Evolutionary conservation across 768 basidiomycete genomes (phyloP), one percentile per base, ranked within the genome.

Genomic region (Pleurotus eryngii): DNA sequence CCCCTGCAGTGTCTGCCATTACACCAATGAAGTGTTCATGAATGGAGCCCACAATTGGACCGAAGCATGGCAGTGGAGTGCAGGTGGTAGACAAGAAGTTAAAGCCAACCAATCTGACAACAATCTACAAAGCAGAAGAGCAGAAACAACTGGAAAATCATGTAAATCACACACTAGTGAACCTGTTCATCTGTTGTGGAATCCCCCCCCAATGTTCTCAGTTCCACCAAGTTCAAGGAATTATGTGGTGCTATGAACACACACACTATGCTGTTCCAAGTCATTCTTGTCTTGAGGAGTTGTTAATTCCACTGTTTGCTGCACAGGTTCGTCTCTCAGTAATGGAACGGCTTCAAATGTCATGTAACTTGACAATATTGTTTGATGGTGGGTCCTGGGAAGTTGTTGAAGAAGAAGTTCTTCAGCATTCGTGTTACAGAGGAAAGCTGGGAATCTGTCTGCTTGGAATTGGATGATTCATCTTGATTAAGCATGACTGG

Each of bases 311-410:
- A 5, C 9, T 37, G 12, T 56, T 60, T n/a, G 56, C 59, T 2
- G 59, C 59, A 4, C 45, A 35, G 15, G 51, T 63, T 12, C 59
- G 46, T 11, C 35, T 58, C 3, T 46, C 49, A 2, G 18, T 43
- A 0, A 40, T 60, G 14, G 48, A 50, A 15, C 58, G 60, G 20
- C 37, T 63, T 4, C 14, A 22, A 3, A 56, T 20, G 0, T 57
- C 51, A 14, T 40, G 35, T 22, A 46, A 56, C 46, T 27, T 63
- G 18, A 58, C 59, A 1, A 50, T 63, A 20, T 55, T 56, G 24
- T 55, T 49, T 24, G 61, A 63, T 49, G 61, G 61, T 18, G 59
- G n/a, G n/a, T n/a, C n/a, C n/a, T n/a, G n/a, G 59, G 6, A 63
- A 60, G 27, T 30, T 60, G 15, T 11, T 14, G n/a, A 14, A 42